Percentiles rank a stretch among this genome's conserved stretches.
Evolutionary conservation across 1,284 basidiomycete genomes (phyloP).

Genomic region (Irpex sp.): DNA sequence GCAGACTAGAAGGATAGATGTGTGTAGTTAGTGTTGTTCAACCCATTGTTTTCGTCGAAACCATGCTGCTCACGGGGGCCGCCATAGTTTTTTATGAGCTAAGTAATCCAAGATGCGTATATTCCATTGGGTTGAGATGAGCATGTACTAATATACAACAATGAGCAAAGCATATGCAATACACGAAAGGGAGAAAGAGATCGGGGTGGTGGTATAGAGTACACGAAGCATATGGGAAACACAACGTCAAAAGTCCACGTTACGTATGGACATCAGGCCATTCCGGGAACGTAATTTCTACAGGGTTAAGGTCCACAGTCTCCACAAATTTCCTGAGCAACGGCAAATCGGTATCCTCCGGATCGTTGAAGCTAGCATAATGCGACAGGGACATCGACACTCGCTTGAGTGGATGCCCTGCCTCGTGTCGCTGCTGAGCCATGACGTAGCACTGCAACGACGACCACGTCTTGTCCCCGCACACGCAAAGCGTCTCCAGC

Average conservation of each 20-base stretch:
- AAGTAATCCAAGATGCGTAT: background rate
- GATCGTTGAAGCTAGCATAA: constrained; percentile 29
- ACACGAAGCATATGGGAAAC: background rate
- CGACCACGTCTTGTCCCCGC: constrained; percentile 30
- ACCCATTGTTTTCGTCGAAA: too few relatives aligned
- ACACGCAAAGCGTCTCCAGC: constrained; percentile 24
- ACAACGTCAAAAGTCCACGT: background rate
- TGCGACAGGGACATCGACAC: constrained; percentile 26
- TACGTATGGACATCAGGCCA: constrained; percentile 15
- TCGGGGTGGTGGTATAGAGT: background rate
- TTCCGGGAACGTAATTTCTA: constrained; percentile 17
- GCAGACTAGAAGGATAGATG: too few relatives aligned
- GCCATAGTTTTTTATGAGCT: too few relatives aligned
- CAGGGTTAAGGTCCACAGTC: constrained; percentile 26
- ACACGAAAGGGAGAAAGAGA: background rate
- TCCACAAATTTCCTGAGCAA: constrained; percentile 24
- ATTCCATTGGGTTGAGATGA: background rate
- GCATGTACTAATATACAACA: background rate
- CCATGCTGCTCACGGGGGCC: too few relatives aligned
- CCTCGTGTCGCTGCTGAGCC: constrained; percentile 20
- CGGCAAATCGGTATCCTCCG: constrained; percentile 27
- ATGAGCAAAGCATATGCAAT: background rate
- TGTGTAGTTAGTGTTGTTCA: too few relatives aligned
- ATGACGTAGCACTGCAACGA: constrained; percentile 26
- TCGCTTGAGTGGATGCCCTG: constrained; percentile 22